These are phyloP conservation scores for Melastoma candidum DNA, from an alignment of 441 rosid species.

Conservation along the genomic window DNA sequence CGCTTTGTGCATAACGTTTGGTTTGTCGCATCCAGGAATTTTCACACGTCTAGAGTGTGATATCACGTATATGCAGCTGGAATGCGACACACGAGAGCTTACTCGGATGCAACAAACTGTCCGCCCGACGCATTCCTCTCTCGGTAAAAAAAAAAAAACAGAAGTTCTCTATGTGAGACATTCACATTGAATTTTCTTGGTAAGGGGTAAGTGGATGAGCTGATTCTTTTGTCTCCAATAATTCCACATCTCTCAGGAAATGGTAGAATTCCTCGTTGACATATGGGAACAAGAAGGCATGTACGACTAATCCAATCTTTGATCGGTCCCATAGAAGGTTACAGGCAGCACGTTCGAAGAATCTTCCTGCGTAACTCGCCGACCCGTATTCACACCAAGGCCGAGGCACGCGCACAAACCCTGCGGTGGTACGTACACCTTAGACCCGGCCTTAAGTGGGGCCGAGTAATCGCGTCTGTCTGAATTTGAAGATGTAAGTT, in stretches of 20 bases:
- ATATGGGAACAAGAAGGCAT: conserved; percentile 87
- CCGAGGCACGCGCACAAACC: too few relatives aligned
- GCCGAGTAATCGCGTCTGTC: too few relatives aligned
- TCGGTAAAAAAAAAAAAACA: conserved; percentile 27
- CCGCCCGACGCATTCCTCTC: conserved; percentile 53
- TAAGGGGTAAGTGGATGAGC: neutral
- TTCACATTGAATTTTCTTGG: neutral
- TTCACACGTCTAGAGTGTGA: too few relatives aligned
- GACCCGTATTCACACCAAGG: too few relatives aligned
- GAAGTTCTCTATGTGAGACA: too few relatives aligned
- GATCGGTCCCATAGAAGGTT: neutral
- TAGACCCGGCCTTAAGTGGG: too few relatives aligned
- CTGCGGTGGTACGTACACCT: too few relatives aligned
- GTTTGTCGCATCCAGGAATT: too few relatives aligned
- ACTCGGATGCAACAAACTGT: conserved; percentile 59
- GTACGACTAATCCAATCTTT: conserved; percentile 40
- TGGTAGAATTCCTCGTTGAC: conserved; percentile 89
- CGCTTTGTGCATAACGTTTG: too few relatives aligned
- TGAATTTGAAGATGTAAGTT: too few relatives aligned
- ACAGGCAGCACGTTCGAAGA: neutral
- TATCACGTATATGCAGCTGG: conserved; percentile 40
- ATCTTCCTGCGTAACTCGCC: neutral
- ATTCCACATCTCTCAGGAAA: conserved; percentile 44
- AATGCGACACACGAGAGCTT: conserved; percentile 47
- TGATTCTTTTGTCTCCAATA: neutral